Base-by-base conservation (phyloP, 768 basidiomycete genomes). In the Collybia sp. region DNA sequence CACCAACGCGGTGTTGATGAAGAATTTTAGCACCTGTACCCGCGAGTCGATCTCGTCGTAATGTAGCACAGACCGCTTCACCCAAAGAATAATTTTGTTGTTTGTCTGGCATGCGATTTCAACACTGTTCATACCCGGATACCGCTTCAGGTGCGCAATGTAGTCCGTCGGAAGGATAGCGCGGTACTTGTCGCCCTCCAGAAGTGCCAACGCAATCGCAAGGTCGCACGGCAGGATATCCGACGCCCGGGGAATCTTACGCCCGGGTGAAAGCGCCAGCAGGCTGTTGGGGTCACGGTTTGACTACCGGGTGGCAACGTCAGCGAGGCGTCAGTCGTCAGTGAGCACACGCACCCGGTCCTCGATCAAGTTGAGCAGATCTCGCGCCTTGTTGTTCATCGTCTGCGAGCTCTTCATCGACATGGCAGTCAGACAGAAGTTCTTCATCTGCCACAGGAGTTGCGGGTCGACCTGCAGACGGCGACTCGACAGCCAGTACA, bases 101-200 rank as follows among this genome's bases (percentile, higher is more conserved):
- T 71, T 72, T 12, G 59, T 60, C 6, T 56, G 53, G 16, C 61
- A 59, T 3, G 67, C 66, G 10, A 50, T 60, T 37, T 67, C 62
- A 6, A 73, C 57, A 6, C 58, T 63, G 47, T 68, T 70, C 16
- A 49, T 46, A 5, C 60, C 58, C 10, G 60, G 49, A 17, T 57
- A 54, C 20, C 54, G 57, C 32, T 60, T 52, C 12, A 73, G 57
- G 53, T 75, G 66, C 13, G 60, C 61, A 34, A 76, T 64, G 40
- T 70, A 76, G 54, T 75, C 74, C 4, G 64, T 62, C 1, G 72
- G 66, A 33, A 62, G 56, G 13, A 76, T 64, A 16, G 60, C 53
- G 15, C 53, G 55, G 50, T 69, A 75, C 42, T 54, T 59, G 45
- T 74, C 70, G 13, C 70, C 69, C 54, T 76, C 75, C 10, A 75